These are phyloP conservation scores for Candida albicans DNA, from an alignment of 1,139 yeast species.

Conservation along the genomic window DNA sequence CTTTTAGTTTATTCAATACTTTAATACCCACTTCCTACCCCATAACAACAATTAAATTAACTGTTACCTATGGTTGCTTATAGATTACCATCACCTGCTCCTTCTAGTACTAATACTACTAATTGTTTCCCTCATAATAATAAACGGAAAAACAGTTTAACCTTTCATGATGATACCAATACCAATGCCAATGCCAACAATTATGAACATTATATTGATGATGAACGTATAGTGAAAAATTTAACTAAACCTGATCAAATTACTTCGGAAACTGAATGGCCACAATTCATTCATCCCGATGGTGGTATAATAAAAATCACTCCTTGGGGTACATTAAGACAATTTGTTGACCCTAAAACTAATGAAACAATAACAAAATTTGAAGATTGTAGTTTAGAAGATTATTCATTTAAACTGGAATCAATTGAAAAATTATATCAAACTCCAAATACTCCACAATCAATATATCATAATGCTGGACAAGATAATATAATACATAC, in stretches of 20 bases:
- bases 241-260: slow-evolving; percentile 25
- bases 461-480: slow-evolving; percentile 20
- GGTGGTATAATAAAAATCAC: slow-evolving; percentile 66
- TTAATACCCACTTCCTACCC: background rate
- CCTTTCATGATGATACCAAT: too few species aligned
- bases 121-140: too few species aligned
- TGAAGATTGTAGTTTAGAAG: slow-evolving; percentile 44
- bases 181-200: too few species aligned
- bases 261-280: slow-evolving; percentile 49
- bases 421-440: slow-evolving; percentile 16
- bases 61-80: too few species aligned
- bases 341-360: slow-evolving; percentile 29
- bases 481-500: background rate
- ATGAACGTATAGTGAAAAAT: slow-evolving; percentile 22
- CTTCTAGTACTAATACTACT: too few species aligned
- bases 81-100: too few species aligned
- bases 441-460: slow-evolving; percentile 34
- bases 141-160: too few species aligned
- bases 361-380: slow-evolving; percentile 43
- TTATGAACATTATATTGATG: slow-evolving; percentile 13
- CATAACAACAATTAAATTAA: too few species aligned
- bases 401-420: slow-evolving; percentile 28
- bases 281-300: slow-evolving; percentile 61
- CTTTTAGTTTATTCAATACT: too few species aligned
- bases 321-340: slow-evolving; percentile 56